A percentile compares a stretch with the other conserved stretches of the same genome.
Conservation (phyloP, 2,329 filamentous ascomycete genomes). For the Talaromyces marneffei region DNA sequence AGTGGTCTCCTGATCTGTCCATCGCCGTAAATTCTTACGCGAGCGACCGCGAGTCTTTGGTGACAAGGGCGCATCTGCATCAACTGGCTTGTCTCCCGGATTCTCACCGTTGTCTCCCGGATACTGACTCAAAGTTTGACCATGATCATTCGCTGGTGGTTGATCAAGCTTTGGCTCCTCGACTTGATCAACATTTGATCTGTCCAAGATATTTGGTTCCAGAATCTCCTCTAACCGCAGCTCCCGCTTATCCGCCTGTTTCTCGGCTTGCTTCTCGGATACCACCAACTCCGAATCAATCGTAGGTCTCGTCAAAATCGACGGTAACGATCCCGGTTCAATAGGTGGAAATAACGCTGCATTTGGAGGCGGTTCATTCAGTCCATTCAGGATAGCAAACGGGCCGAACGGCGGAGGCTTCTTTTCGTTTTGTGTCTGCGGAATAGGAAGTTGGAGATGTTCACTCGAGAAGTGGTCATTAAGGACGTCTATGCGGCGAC, state of each 20-base stretch:
- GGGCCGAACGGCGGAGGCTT: constrained; percentile 41
- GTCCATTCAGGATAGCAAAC: constrained; percentile 50
- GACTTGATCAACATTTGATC: constrained; percentile 12
- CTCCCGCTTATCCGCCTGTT: constrained; percentile 27
- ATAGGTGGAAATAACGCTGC: constrained; percentile 58
- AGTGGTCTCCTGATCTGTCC: constrained; percentile 58
- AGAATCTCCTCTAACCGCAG: constrained; percentile 33
- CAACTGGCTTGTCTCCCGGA: background rate
- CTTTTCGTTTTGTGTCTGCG: constrained; percentile 42
- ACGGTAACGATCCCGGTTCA: constrained; percentile 42
- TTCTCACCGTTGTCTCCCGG: background rate
- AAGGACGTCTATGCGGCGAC: constrained; percentile 38
- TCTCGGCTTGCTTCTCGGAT: constrained; percentile 18
- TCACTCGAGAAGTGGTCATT: constrained; percentile 36
- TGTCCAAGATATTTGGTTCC: constrained; percentile 19
- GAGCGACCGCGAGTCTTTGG: constrained; percentile 35
- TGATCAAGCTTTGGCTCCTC: background rate
- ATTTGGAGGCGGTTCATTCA: constrained; percentile 60
- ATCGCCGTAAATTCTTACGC: constrained; percentile 47
- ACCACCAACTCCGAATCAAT: constrained; percentile 15
- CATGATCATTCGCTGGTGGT: background rate
- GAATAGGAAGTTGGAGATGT: constrained; percentile 44
- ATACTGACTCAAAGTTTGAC: background rate
- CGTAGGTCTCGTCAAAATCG: constrained; percentile 33
- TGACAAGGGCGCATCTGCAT: constrained; percentile 23